A percentile compares a stretch with the other conserved stretches of the same genome.
These are phyloP conservation scores for Helminthosporium solani DNA, from an alignment of 2,329 filamentous ascomycete species.

Conservation along the genomic window DNA sequence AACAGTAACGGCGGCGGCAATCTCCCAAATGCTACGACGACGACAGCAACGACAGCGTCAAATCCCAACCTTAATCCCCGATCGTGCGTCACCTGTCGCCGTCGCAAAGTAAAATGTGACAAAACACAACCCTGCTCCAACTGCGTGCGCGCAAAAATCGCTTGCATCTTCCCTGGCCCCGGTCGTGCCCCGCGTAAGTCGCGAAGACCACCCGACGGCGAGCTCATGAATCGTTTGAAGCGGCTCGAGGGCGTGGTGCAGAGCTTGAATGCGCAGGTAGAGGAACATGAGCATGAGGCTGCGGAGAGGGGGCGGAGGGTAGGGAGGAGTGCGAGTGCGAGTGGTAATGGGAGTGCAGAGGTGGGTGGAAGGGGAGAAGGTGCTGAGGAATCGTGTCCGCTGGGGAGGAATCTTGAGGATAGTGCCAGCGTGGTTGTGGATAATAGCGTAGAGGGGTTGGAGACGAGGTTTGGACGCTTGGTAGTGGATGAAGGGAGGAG, in stretches of 20 bases:
- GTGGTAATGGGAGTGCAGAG: background rate
- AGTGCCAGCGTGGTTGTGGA: constrained; percentile 29
- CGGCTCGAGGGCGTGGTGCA: constrained; percentile 75
- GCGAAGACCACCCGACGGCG: constrained; percentile 67
- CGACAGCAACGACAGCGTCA: constrained; percentile 9
- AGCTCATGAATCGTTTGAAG: constrained; percentile 69
- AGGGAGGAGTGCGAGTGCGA: constrained; percentile 14
- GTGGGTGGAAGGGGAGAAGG: background rate
- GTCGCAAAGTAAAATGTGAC: constrained; percentile 72
- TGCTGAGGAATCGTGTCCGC: constrained; percentile 6
- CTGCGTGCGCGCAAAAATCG: constrained; percentile 68
- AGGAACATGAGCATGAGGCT: constrained; percentile 39
- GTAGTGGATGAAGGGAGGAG: constrained; percentile 70
- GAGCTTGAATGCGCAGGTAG: constrained; percentile 51
- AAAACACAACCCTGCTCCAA: constrained; percentile 76
- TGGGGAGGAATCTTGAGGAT: background rate
- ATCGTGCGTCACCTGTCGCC: constrained; percentile 40
- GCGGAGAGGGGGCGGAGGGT: constrained; percentile 26
- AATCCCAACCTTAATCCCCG: constrained; percentile 28
- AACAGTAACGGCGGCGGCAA: constrained; percentile 10
- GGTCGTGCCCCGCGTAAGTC: constrained; percentile 70
- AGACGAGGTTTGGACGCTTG: constrained; percentile 64
- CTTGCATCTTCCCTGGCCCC: constrained; percentile 73
- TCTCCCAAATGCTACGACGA: constrained; percentile 20
- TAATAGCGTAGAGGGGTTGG: constrained; percentile 39